phyloP scores from a whole-genome alignment of 2,329 filamentous ascomycete genomes.

The Cytospora schulzeri region DNA sequence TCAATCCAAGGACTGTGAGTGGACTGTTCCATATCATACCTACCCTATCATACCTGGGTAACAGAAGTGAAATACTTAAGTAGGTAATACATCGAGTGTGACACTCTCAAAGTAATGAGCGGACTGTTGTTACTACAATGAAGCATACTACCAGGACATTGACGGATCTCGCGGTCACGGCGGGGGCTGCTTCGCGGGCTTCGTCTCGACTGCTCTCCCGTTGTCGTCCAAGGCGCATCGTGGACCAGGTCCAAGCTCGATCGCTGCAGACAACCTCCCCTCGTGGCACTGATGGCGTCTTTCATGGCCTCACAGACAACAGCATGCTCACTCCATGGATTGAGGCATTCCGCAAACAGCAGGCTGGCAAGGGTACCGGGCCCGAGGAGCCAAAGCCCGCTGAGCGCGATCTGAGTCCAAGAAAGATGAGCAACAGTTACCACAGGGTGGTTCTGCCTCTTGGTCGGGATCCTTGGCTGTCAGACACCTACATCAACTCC shows the following conservation, averaged over 20 bases:
- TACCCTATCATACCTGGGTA: too few relatives aligned
- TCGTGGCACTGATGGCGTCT: conserved; percentile 41
- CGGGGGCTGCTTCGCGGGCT: background rate
- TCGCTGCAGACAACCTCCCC: conserved; percentile 32
- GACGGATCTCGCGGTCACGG: background rate
- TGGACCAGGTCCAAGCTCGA: conserved; percentile 20
- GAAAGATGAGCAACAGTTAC: conserved; percentile 72
- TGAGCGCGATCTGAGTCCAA: conserved; percentile 62
- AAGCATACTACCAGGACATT: background rate
- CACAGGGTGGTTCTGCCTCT: conserved; percentile 68
- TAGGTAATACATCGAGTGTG: too few relatives aligned
- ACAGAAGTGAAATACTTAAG: too few relatives aligned
- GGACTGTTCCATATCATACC: too few relatives aligned
- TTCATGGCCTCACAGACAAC: conserved; percentile 40
- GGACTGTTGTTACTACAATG: too few relatives aligned
- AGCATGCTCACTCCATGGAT: conserved; percentile 63
- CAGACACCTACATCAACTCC: conserved; percentile 77
- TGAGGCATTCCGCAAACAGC: conserved; percentile 63
- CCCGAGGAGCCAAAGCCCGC: conserved; percentile 31
- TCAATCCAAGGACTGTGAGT: too few relatives aligned
- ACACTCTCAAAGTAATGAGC: too few relatives aligned
- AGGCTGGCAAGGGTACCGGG: conserved; percentile 40
- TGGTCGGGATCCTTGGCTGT: conserved; percentile 73
- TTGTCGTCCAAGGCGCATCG: background rate
- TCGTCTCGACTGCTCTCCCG: background rate